Base-by-base conservation (phyloP, 805 yeast genomes). In the Saccharomycopsis oosterbeekiorum region DNA sequence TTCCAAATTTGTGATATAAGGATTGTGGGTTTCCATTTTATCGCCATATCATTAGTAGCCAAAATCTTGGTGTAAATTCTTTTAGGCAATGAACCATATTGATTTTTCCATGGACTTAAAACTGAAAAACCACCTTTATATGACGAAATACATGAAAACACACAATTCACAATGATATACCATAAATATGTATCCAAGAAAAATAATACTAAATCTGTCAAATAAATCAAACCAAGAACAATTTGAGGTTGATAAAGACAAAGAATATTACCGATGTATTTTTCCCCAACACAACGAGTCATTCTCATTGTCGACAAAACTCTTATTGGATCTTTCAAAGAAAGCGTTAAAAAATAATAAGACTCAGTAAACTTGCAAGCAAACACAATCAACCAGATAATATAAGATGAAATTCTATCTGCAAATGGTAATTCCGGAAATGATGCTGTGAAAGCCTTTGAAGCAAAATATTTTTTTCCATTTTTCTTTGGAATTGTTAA, bases 71-170 rank as follows among this genome's bases (percentile, higher is more conserved):
- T 89, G 81, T 93, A 94, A 67, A 94, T 90, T 85, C 99, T 91
- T 85, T 93, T 93, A 72, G 99, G 99, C 73, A 94, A 79, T 75
- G 98, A 86, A 60, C 97, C 85, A 80, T 92, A 96, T 69, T 94
- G 91, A 74, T 94, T 96, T 84, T 98, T 89, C 99, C 99, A 94
- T 64, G 99, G 99, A 54, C 99, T 94, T 80, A 92, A 84, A 67
- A 94, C 92, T 55, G 99, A 94, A 70, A 94, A 91, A 85, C 99
- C 99, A 74, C 94, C 82, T 81, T 92, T 93, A 83, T 96, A 94
- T 14, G 99, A 94, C 73, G 97, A 89, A 68, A 96, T 97, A 70
- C 94, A 91, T 64, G 98, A 93, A 84, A 90, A 92, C 68, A 91
- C 82, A 75, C 96, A 88, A 83, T 94, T 96, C 74, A 89, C 86